Evolutionary conservation across 768 basidiomycete species (phyloP), one percentile per base, ranked within the genome.

Genomic region (Amanita exitialis): DNA sequence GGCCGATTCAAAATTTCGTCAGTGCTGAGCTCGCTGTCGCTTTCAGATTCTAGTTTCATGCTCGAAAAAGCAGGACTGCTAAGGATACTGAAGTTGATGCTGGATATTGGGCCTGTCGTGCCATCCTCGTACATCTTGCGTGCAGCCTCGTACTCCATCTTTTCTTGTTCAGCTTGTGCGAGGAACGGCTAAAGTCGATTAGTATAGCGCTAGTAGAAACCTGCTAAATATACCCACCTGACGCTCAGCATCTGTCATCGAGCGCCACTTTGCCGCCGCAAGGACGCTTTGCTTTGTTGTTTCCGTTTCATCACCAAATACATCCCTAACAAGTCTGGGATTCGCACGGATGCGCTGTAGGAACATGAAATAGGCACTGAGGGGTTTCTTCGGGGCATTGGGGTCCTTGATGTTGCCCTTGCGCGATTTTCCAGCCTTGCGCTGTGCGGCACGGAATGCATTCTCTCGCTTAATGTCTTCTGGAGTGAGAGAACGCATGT

Each of bases 331-430:
- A n/a, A 94, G 67, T 32, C 71, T 70, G 2, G 81, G 78, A 60
- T 88, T 82, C 48, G 87, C 83, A 54, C 93, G 76, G 58, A 96
- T 96, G 41, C 84, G 80, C 64, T 93, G 91, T 56, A 95, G 65
- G 72, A 93, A 96, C 83, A 94, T 88, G 57, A 96, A 95, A 61
- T 95, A 96, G 0, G 93, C 91, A 62, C 82, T 86, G 39, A 95
- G 78, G 5, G 93, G 93, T 62, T 95, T 95, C 80, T 92, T 94
- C 3, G 93, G 93, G 6, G 91, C 93, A 62, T 96, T 95, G 30
- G 92, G 92, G 64, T 96, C 92, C 71, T 94, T 95, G 68, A 96
- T 87, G 64, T 96, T 96, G 57, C 86, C 86, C 76, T 86, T 90
- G 56, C 90, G 77, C 35, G 88, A 92, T 66, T 91, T 92, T 55